phyloP scores from a whole-genome alignment of 192 early-diverging fungal species.

The Geranomyces variabilis region DNA sequence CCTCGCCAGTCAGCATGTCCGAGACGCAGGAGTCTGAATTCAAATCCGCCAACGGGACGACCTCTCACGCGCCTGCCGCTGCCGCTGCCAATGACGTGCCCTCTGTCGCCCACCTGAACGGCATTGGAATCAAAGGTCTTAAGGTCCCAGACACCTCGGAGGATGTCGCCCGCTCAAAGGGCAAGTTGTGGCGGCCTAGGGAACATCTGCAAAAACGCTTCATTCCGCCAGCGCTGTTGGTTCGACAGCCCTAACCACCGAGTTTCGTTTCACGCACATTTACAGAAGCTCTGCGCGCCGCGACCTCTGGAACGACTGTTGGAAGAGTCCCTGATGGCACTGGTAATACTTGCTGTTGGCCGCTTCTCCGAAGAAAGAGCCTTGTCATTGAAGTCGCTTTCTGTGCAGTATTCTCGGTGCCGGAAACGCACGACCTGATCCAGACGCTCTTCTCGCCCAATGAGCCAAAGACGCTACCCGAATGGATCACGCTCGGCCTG shows the following conservation, averaged over 20 bases:
- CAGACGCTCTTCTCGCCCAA: slow-evolving; percentile 31
- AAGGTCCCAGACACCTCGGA: slow-evolving; percentile 10
- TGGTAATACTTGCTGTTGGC: background rate
- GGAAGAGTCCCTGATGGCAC: slow-evolving; percentile 29
- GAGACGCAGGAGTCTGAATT: too few relatives aligned
- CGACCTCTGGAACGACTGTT: slow-evolving; percentile 8
- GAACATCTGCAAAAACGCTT: too few relatives aligned
- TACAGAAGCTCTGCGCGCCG: slow-evolving; percentile 8
- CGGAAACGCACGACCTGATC: slow-evolving; percentile 32
- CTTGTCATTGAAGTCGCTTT: background rate
- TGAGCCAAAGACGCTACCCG: slow-evolving; percentile 28
- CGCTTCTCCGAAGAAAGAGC: background rate
- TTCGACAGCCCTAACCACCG: background rate
- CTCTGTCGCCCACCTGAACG: slow-evolving; percentile 13
- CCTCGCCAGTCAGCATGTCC: too few relatives aligned
- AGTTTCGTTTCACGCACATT: background rate
- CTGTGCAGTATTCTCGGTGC: slow-evolving; percentile 26
- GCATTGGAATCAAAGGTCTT: slow-evolving; percentile 24
- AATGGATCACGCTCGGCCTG: slow-evolving; percentile 26
- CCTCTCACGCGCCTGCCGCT: too few relatives aligned
- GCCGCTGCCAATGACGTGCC: slow-evolving; percentile 9
- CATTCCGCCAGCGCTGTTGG: too few relatives aligned
- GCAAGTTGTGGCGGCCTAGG: too few relatives aligned
- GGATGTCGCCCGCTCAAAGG: slow-evolving; percentile 8
- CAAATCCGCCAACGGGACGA: too few relatives aligned